Base-by-base conservation (phyloP, 768 basidiomycete genomes). In the Collybia sordida region DNA sequence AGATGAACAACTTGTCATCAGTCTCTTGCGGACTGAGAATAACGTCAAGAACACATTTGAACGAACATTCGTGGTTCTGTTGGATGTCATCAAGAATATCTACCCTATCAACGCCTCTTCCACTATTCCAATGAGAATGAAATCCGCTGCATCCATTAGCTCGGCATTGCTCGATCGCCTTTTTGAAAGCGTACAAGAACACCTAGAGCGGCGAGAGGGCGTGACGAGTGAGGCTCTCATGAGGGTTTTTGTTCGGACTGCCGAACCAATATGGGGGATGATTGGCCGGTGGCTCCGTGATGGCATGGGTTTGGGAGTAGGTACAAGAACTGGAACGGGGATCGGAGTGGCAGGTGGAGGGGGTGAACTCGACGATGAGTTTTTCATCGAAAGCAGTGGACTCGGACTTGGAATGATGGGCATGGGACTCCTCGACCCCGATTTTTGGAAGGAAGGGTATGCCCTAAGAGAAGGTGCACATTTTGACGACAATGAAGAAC, bases 371-470 rank as follows among this genome's bases (percentile, higher is more conserved):
- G 83, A 86, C 17, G 84, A 85, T 9, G 90, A 93, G 59, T 91
- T 91, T 67, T 92, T 93, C 65, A 81, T 93, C 40, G 86, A 88
- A 59, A 79, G 80, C 52, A 89, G 79, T 58, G 84, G 82, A 17
- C 70, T 88, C 38, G 75, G 74, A 0, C 50, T 74, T 43, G 77
- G 77, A 35, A 73, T 74, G 61, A 67, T 73, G 61, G 75, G 73
- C 3, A 60, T 77, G 38, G 77, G 78, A 1, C 60, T 86, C 18
- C 53, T 82, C 59, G 85, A 88, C 58, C 85, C 84, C 0, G 88
- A 91, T 49, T 90, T 90, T 59, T 93, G 90, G 90, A 70, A 75
- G 24, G 83, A 88, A 36, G 88, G 86, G 0, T 91, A 86, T 64
- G 69, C 70, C 2, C 62, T 90, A 52, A 68, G 83, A 34, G 77